A percentile compares a stretch with the other conserved stretches of the same genome.
Conservation (phyloP, 371 early-diverging fungal species). For the Batrachochytrium dendrobatidis region DNA sequence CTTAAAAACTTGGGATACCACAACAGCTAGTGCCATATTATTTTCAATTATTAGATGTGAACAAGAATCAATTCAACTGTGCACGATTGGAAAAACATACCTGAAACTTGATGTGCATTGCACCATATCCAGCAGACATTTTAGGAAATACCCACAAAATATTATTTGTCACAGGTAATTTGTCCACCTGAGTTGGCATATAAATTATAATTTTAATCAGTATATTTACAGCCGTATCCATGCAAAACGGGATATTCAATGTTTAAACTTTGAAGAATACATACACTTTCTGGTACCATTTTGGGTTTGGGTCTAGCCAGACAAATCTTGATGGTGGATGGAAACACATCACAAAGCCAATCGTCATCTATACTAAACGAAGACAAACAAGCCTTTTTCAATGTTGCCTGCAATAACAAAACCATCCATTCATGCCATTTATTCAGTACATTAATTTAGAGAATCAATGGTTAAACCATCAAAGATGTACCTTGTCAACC, state of each 20-base stretch:
- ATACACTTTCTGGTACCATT: background rate
- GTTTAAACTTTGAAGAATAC: too few relatives aligned
- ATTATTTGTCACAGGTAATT: background rate
- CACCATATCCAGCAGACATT: conserved; percentile 3
- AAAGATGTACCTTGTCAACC: too few relatives aligned
- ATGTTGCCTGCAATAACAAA: too few relatives aligned
- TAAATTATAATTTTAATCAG: too few relatives aligned
- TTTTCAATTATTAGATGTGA: background rate
- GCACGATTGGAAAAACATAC: background rate
- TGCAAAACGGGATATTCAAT: conserved; percentile 4
- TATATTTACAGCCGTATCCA: background rate
- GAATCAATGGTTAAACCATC: too few relatives aligned
- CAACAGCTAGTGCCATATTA: conserved; percentile 4
- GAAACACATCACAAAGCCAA: conserved; percentile 16
- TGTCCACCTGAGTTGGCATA: too few relatives aligned
- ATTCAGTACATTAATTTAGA: too few relatives aligned
- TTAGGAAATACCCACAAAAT: conserved; percentile 6
- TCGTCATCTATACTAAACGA: conserved; percentile 17
- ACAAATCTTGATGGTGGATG: conserved; percentile 5
- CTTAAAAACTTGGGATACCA: conserved; percentile 24
- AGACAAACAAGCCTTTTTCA: conserved; percentile 14
- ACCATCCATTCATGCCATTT: too few relatives aligned
- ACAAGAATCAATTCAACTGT: background rate
- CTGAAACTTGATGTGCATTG: conserved; percentile 35
- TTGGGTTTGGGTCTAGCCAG: conserved; percentile 10